Conservation (phyloP, 1,284 basidiomycete genomes). For the Boletus semigastroideus region DNA sequence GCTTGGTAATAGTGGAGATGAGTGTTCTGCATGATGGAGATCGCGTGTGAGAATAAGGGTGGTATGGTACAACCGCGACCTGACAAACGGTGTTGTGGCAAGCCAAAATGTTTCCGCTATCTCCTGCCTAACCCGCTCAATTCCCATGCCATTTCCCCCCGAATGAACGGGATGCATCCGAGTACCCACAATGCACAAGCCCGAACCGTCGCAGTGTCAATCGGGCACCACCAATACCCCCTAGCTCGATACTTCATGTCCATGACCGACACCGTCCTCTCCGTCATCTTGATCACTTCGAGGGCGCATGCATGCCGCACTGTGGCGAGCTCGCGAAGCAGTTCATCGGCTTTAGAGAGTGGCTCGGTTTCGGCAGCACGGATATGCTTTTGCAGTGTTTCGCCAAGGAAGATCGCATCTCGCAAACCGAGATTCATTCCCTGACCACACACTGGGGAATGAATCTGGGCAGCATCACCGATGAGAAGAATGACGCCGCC, state of each 20-base stretch:
- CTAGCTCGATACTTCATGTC: constrained; percentile 12
- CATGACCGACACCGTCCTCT: constrained; percentile 4
- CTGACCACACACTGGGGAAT: constrained; percentile 43
- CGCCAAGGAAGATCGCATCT: constrained; percentile 38
- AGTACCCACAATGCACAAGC: constrained; percentile 18
- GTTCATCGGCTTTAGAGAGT: constrained; percentile 9
- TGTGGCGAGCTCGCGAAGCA: constrained; percentile 14
- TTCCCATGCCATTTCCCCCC: constrained; percentile 16
- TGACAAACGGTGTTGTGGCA: too few relatives aligned
- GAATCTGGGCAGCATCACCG: constrained; percentile 46
- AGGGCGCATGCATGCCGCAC: constrained; percentile 15
- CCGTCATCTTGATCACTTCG: constrained; percentile 19
- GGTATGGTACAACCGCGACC: too few relatives aligned
- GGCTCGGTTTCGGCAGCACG: constrained; percentile 5
- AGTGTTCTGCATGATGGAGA: too few relatives aligned
- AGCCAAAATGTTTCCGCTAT: too few relatives aligned
- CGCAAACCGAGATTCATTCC: constrained; percentile 48
- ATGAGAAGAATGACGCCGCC: constrained; percentile 31
- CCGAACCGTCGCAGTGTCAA: constrained; percentile 9
- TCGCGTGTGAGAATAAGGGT: too few relatives aligned
- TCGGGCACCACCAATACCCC: constrained; percentile 19
- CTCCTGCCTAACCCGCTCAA: constrained; percentile 21
- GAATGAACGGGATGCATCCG: constrained; percentile 10
- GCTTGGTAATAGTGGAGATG: too few relatives aligned
- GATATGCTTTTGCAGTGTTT: constrained; percentile 20